Percentiles rank a stretch among this genome's conserved stretches.
Conservation (phyloP, 345 rosid species). For the Populus ilicifolia region DNA sequence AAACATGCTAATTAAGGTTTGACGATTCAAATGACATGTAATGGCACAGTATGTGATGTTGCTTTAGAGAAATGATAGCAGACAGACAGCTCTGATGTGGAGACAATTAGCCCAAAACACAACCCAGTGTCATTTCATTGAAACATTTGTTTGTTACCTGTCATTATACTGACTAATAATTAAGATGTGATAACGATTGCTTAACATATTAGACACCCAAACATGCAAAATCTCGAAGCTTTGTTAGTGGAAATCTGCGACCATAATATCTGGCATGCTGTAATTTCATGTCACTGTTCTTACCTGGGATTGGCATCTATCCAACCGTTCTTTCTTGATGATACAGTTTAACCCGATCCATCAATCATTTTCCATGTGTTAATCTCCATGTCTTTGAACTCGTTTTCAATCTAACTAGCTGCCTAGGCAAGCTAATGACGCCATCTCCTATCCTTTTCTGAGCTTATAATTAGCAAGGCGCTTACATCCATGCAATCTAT, state of each 20-base stretch:
- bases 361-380: conserved; percentile 19
- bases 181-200: background rate
- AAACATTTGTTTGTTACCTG: background rate
- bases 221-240: background rate
- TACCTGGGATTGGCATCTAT: background rate
- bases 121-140: background rate
- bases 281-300: background rate
- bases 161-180: background rate
- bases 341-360: background rate
- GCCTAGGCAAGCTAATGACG: too few species aligned
- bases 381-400: background rate
- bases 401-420: background rate
- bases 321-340: background rate
- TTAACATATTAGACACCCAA: too few species aligned
- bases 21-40: background rate
- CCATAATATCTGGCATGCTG: background rate
- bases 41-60: background rate
- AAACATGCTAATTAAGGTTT: background rate
- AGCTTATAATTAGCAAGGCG: too few species aligned
- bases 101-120: background rate
- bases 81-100: background rate
- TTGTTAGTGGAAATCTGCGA: background rate
- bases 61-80: background rate
- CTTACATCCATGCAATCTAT: too few species aligned
- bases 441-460: too few species aligned